These are phyloP conservation scores for Coccomyxa subellipsoidea DNA, from an alignment of 163 green algal species.

Conservation along the genomic window DNA sequence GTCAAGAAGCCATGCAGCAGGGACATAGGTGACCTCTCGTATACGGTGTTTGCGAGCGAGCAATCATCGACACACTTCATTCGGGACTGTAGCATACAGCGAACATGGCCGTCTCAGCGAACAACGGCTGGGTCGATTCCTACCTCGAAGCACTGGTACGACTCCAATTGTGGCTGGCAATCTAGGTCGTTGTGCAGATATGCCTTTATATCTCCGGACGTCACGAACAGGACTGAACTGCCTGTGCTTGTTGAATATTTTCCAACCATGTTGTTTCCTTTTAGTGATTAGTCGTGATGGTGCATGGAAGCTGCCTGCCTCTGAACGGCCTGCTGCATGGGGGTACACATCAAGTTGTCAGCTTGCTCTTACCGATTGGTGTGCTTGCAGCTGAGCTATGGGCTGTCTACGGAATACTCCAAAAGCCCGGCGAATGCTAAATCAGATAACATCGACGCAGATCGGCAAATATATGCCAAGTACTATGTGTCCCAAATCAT, in stretches of 20 bases:
- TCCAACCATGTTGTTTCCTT: too few relatives aligned
- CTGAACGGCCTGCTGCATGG: not conserved
- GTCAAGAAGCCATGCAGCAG: too few relatives aligned
- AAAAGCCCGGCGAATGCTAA: slow-evolving; percentile 23
- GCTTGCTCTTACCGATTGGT: not conserved
- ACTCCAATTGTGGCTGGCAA: not conserved
- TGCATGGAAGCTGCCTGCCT: not conserved
- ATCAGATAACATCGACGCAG: slow-evolving; percentile 39
- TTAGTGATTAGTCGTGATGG: too few relatives aligned
- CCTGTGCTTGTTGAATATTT: too few relatives aligned
- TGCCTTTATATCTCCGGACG: too few relatives aligned
- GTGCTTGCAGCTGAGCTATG: slow-evolving; percentile 46
- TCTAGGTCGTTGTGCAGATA: not conserved
- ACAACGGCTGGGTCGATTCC: slow-evolving; percentile 66
- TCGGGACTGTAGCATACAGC: not conserved
- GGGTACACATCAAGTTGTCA: not conserved
- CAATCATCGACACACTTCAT: not conserved
- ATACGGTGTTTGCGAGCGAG: not conserved
- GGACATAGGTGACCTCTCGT: too few relatives aligned
- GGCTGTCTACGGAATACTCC: slow-evolving; percentile 60
- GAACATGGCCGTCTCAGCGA: slow-evolving; percentile 13
- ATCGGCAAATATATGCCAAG: slow-evolving; percentile 51
- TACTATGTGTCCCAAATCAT: slow-evolving; percentile 85
- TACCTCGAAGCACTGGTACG: slow-evolving; percentile 70
- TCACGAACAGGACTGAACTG: not conserved